Percentiles rank a stretch among this genome's conserved stretches.
phyloP scores from a whole-genome alignment of 352 stramenopile genomes.

The Globisporangium uncinulatum region DNA sequence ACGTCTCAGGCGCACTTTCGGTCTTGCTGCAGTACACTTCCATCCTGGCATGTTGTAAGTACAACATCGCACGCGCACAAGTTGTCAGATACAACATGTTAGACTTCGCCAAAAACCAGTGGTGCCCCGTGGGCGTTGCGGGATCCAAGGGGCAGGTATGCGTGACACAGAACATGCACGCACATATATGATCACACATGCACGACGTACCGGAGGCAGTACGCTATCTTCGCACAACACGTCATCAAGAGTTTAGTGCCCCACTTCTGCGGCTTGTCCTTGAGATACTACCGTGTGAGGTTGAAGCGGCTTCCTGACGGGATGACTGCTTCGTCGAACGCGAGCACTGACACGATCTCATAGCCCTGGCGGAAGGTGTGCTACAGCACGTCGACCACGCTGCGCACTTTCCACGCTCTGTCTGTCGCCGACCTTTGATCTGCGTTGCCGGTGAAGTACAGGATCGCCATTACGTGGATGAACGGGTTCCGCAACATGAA shows the following conservation, averaged over 20 bases:
- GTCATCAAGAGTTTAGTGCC: background rate
- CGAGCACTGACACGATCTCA: background rate
- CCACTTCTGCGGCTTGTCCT: no score
- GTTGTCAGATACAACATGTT: background rate
- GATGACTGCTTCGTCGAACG: no score
- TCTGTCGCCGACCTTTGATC: background rate
- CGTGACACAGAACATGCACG: background rate
- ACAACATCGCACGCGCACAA: no score
- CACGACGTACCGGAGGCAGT: background rate
- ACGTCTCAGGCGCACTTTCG: background rate
- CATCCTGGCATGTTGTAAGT: background rate
- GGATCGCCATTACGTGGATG: background rate
- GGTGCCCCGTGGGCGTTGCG: no score
- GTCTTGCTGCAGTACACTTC: background rate
- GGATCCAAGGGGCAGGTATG: background rate
- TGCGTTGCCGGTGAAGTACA: slow-evolving; percentile 8
- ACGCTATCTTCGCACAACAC: background rate
- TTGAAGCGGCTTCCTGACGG: no score
- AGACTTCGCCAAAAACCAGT: background rate
- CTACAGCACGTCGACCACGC: slow-evolving; percentile 2
- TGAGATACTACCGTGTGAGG: no score
- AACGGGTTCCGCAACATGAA: slow-evolving; percentile 2
- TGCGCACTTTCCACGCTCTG: slow-evolving; percentile 6
- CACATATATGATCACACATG: background rate
- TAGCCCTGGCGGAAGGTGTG: background rate